Conservation (phyloP, 2,329 filamentous ascomycete species). For the Huntiella savannae region DNA sequence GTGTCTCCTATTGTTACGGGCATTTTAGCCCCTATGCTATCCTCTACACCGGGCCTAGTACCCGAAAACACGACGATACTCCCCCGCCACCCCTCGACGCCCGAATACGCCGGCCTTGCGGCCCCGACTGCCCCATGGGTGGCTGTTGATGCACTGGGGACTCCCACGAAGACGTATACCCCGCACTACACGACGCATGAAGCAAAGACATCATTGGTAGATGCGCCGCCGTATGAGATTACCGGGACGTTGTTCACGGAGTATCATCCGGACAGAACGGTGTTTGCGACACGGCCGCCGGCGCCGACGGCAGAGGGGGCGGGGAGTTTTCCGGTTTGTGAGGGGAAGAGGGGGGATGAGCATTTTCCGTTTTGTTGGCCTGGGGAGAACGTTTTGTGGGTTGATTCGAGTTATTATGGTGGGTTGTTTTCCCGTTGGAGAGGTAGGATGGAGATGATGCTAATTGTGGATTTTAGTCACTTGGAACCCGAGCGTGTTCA, state of each 20-base stretch:
- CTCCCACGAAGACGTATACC: conserved; percentile 27
- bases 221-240: conserved; percentile 26
- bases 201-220: conserved; percentile 23
- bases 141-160: conserved; percentile 27
- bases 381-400: conserved; percentile 23
- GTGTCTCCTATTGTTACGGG: too few relatives aligned
- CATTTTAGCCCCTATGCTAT: too few relatives aligned
- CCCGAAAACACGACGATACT: too few relatives aligned
- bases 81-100: not conserved
- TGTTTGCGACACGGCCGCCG: conserved; percentile 25
- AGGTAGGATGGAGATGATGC: not conserved
- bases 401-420: conserved; percentile 33
- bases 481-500: conserved; percentile 36
- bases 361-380: conserved; percentile 35
- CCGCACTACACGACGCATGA: conserved; percentile 27
- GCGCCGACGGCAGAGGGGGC: conserved; percentile 24
- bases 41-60: too few relatives aligned
- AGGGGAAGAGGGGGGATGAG: conserved; percentile 27
- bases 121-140: conserved; percentile 31
- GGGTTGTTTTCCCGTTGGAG: conserved; percentile 11
- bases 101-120: conserved; percentile 12
- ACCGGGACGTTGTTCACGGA: conserved; percentile 26
- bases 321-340: conserved; percentile 26
- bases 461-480: conserved; percentile 24
- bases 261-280: conserved; percentile 22